Evolutionary conservation across 345 rosid genomes (phyloP).

Genomic region (Eucalyptus globulus): DNA sequence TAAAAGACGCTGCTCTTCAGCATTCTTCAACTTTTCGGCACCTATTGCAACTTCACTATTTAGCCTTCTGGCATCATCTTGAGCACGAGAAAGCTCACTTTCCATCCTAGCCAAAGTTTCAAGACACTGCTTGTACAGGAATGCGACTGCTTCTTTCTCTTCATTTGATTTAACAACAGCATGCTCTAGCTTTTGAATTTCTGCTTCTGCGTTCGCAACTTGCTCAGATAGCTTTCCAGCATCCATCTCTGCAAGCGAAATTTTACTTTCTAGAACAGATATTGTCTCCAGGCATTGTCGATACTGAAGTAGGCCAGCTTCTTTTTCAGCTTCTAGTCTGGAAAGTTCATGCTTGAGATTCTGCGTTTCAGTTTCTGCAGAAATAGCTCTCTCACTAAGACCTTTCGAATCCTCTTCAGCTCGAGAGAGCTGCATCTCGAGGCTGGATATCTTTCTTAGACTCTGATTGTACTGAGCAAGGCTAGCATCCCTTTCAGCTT

Average conservation of each 20-base stretch:
- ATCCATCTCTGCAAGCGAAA: constrained; percentile 49
- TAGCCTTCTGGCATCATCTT: constrained; percentile 43
- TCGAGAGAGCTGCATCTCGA: constrained; percentile 32
- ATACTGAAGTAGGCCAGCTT: constrained; percentile 46
- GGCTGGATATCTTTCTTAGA: constrained; percentile 42
- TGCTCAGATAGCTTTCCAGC: constrained; percentile 29
- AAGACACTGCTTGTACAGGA: constrained; percentile 51
- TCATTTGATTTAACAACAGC: constrained; percentile 42
- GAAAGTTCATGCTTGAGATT: constrained; percentile 45
- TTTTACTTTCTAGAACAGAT: constrained; percentile 45
- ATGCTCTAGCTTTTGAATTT: constrained; percentile 41
- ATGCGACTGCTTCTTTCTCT: constrained; percentile 47
- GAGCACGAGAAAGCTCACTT: constrained; percentile 37
- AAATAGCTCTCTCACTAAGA: constrained; percentile 30
- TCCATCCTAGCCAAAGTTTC: constrained; percentile 55
- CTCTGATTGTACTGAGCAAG: constrained; percentile 58
- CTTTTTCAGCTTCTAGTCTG: constrained; percentile 54
- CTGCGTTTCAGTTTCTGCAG: constrained; percentile 54
- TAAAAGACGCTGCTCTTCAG: constrained; percentile 37
- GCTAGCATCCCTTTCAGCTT: constrained; percentile 64
- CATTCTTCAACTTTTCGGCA: constrained; percentile 40
- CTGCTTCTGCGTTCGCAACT: constrained; percentile 48
- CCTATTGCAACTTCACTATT: constrained; percentile 45
- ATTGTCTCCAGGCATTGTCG: constrained; percentile 52
- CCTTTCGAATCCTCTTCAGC: constrained; percentile 37